Base-by-base conservation (phyloP, 73 alveolate species). In the Urostyla sp. region DNA sequence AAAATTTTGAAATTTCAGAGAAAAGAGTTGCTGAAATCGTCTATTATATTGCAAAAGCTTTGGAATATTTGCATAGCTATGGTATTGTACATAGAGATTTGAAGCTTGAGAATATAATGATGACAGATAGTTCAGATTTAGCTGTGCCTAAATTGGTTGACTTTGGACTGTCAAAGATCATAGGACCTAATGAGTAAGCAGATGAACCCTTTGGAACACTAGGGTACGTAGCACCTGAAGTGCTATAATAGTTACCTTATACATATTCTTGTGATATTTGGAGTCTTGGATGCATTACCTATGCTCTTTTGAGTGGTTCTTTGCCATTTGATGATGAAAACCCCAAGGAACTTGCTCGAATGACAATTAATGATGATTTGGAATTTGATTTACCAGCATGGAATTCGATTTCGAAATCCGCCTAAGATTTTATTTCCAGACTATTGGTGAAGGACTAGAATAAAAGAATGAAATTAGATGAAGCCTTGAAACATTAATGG, bases 31-130 rank as follows among this genome's bases (percentile, higher is more conserved):
- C 79, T 56, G 77, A 75, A 66, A 32, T 90, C 15, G 48, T 84
- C 46, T 31, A 7, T 34, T 78, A 81, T 77, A 37, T 90, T 18
- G 87, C 84, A 6, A 77, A 73, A 43, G 96, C 89, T 0, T 40
- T 90, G n/a, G 63, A 85, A 63, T 85, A 85, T 79, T 40, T 90
- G 57, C 96, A 90, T 61, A 26, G 75, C 0, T 72, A 74, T 34
- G 90, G 90, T 26, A 84, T 90, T 72, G 85, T 90, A 37, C 96
- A 90, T 79, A 78, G 96, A 66, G 96, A 90, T 72, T 69, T 90
- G 18, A 90, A 85, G 51, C 85, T 79, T 18, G 92, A 90, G 27
- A 90, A 90, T 79, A 84, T 90, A n/a, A 56, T 90, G 63, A 48
- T 90, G 76, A 85, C 91, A 46, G 81, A 45, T 37, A 4, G 59